Base-by-base conservation (phyloP, 2,329 filamentous ascomycete species). In the Stagonosporopsis cucurbitacearum region DNA sequence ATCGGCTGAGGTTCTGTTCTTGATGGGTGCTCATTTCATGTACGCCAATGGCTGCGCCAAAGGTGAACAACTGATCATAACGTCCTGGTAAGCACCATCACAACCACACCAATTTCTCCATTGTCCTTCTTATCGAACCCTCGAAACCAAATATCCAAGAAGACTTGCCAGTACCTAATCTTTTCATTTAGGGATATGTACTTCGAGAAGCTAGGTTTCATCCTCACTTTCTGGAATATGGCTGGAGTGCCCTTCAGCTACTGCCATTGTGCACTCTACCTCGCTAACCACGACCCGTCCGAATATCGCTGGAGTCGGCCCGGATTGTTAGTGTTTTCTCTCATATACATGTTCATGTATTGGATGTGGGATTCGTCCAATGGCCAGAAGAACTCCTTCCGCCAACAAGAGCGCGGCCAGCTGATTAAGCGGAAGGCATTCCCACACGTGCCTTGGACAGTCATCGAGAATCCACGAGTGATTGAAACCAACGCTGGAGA, bases 181-280 rank as follows among this genome's bases (percentile, higher is more conserved):
- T 23, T 41, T 35, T 37, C 20, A 12, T 7, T 19, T 12, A 86
- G 84, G 88, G 92, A 96, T 70, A 96, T 96, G 88, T 96, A 95
- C 81, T 93, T 91, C 68, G 92, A 96, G 82, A 96, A 96, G 80
- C 92, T 90, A 87, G 92, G 92, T 42, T 96, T 96, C 81, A 96
- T 96, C 91, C 85, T 96, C 63, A 95, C 94, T 76, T 96, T 96
- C 85, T 96, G 92, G 92, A 96, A 96, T 77, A 81, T 96, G 72
- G 92, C 92, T 43, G 92, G 92, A 65, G 92, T 96, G 26, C 92
- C 92, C n/a, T 83, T 96, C 53, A 91, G 87, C 54, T 96, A 96
- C 83, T 96, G 91, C 80, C 92, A 96, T 81, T 94, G 90, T 82
- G 93, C 90, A 46, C 86, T 96, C 68, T 96, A 91, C 79, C 84